Evolutionary conservation across 257 asterid species (phyloP).

Genomic region (Capsicum pubescens): DNA sequence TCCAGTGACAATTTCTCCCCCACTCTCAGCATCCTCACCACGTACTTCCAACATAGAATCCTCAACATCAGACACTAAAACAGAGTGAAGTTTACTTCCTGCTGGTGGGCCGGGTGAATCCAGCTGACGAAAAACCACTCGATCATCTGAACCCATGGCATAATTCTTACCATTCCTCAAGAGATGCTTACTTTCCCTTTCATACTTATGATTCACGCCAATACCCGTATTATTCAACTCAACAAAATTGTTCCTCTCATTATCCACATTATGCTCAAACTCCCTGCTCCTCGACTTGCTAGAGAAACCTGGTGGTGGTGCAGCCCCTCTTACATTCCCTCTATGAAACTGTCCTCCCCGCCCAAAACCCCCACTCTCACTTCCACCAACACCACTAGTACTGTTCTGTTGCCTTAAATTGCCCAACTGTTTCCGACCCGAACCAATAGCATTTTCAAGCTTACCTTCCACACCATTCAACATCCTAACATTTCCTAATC

Average conservation of each 20-base stretch:
- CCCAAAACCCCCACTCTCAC: constrained; percentile 29
- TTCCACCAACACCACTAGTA: constrained; percentile 28
- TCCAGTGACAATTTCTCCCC: constrained; percentile 36
- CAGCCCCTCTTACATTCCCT: constrained; percentile 42
- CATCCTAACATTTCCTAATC: constrained; percentile 37
- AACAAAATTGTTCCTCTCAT: constrained; percentile 39
- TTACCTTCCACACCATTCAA: constrained; percentile 39
- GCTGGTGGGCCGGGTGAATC: constrained; percentile 48
- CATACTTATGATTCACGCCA: constrained; percentile 28
- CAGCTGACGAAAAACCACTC: constrained; percentile 42
- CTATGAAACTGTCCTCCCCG: constrained; percentile 42
- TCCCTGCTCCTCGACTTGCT: constrained; percentile 44
- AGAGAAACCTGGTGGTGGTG: constrained; percentile 62
- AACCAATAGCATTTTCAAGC: constrained; percentile 40
- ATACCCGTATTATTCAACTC: constrained; percentile 33
- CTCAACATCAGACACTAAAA: constrained; percentile 47
- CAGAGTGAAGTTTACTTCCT: constrained; percentile 48
- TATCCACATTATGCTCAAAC: constrained; percentile 48
- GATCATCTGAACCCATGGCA: constrained; percentile 30
- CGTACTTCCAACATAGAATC: constrained; percentile 48
- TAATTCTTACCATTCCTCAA: constrained; percentile 20
- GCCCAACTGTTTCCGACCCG: constrained; percentile 33
- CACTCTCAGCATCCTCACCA: constrained; percentile 34
- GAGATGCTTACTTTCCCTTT: constrained; percentile 28
- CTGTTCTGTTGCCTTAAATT: constrained; percentile 42